Base-by-base conservation (phyloP, 352 stramenopile species). In the Phytopythium kandeliae region DNA sequence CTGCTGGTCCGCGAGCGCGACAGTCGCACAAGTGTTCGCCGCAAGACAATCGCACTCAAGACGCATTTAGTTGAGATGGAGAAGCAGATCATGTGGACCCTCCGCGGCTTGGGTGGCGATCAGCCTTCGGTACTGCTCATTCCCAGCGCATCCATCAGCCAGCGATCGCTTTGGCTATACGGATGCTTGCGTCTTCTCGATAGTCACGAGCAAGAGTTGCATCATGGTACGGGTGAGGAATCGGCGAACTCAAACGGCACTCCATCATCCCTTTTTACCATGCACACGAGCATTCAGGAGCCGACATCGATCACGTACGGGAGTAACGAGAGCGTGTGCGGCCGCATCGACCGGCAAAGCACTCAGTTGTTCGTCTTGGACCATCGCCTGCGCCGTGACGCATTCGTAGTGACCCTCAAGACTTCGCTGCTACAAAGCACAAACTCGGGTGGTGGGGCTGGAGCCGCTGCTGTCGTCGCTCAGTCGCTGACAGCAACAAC, bases 71-170 rank as follows among this genome's bases (percentile, higher is more conserved):
- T 73, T 26, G 63, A 82, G 48, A 41, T 74, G 24, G 67, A 78
- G 30, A 61, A 73, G 47, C 66, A 78, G 28, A 63, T 57, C 15
- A 55, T 71, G 16, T 86, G 71, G 75, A 74, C 65, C 2, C 80
- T 80, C 19, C 62, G 60, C 1, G 60, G 56, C 24, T 63, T 79
- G 21, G 63, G 24, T 22, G 11, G 54, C 3, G 62, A 34, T 17
- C 57, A 40, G 0, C 65, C 71, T 12, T 73, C 66, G 16, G 37
- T 86, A 4, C 12, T 86, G 0, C 25, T 82, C 25, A 49, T 80
- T 21, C 75, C 72, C 1, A 77, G 52, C n/a, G 53, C 60, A 40
- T 63, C 44, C 9, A 53, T 86, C 25, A 82, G 61, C 25, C 56
- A 57, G 16, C 60, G 62, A 24, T 64, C 59, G 15, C 66, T 73